Percentiles rank a stretch among this genome's conserved stretches.
phyloP scores from a whole-genome alignment of 148 eudicot species.

The Dysphania ambrosioides region DNA sequence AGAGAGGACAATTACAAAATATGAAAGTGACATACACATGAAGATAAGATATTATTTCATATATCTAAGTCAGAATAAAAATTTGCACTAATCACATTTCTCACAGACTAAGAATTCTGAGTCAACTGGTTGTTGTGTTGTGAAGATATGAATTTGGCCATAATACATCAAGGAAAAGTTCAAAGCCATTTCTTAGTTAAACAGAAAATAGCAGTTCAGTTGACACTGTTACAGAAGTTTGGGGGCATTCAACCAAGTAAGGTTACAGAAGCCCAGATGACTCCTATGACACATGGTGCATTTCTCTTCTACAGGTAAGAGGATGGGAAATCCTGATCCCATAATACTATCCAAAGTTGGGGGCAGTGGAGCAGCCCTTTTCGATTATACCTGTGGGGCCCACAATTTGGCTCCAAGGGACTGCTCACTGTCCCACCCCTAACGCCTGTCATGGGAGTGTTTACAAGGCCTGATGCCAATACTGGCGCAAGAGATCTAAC shows the following conservation, averaged over 20 bases:
- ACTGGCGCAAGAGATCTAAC: constrained; percentile 77
- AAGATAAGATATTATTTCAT: constrained; percentile 36
- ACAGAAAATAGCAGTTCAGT: too few species aligned
- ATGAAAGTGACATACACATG: constrained; percentile 16
- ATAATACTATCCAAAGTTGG: constrained; percentile 76
- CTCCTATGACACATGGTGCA: constrained; percentile 71
- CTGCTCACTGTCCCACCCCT: constrained; percentile 82
- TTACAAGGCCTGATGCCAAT: constrained; percentile 70
- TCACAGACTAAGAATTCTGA: too few species aligned
- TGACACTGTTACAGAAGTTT: constrained; percentile 86
- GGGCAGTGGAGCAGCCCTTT: constrained; percentile 80
- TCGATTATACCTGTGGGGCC: constrained; percentile 89
- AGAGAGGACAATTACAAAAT: constrained; percentile 15
- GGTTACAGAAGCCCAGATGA: constrained; percentile 95
- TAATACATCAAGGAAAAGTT: too few species aligned
- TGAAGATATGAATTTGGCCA: too few species aligned
- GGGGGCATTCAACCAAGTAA: constrained; percentile 94
- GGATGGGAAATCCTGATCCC: constrained; percentile 34
- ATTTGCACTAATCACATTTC: neutral
- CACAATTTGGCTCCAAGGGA: constrained; percentile 84
- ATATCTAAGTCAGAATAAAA: constrained; percentile 9
- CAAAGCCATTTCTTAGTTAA: neutral
- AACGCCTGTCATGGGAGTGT: constrained; percentile 74
- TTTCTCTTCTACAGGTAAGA: constrained; percentile 83
- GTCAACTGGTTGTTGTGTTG: too few species aligned